phyloP scores from a whole-genome alignment of 2,329 filamentous ascomycete genomes.

The Colletotrichum camelliae region DNA sequence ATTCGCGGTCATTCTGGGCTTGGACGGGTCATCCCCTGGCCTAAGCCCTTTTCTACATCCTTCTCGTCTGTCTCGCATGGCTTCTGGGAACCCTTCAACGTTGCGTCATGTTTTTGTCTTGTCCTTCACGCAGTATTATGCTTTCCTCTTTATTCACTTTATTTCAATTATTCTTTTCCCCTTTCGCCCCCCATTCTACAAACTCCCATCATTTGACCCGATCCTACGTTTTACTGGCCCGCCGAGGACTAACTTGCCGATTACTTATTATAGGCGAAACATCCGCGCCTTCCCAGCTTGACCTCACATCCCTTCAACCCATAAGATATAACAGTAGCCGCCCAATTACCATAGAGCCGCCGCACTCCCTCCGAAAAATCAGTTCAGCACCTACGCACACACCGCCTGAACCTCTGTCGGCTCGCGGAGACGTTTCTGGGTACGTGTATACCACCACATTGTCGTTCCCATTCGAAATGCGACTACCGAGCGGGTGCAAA shows the following conservation, averaged over 20 bases:
- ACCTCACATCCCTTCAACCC: conserved; percentile 6
- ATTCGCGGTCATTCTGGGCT: neutral
- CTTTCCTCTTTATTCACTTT: conserved; percentile 19
- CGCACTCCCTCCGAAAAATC: conserved; percentile 41
- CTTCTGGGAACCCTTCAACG: conserved; percentile 2
- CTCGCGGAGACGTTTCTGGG: conserved; percentile 64
- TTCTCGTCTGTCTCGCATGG: conserved; percentile 12
- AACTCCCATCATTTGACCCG: neutral
- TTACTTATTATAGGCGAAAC: conserved; percentile 21
- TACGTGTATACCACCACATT: conserved; percentile 38
- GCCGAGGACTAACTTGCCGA: neutral
- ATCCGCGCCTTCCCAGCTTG: neutral
- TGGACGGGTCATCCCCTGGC: neutral
- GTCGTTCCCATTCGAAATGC: neutral
- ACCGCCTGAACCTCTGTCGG: conserved; percentile 57
- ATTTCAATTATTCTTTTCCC: neutral
- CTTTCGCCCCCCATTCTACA: neutral
- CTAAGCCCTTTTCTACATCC: conserved; percentile 5
- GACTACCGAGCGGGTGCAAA: neutral
- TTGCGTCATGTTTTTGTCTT: conserved; percentile 24
- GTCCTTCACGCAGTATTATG: neutral
- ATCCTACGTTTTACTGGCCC: neutral
- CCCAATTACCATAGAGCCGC: conserved; percentile 61
- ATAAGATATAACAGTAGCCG: conserved; percentile 34
- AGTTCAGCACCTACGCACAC: conserved; percentile 46